Base-by-base conservation (phyloP, 805 yeast species). In the Metschnikowia lunata region DNA sequence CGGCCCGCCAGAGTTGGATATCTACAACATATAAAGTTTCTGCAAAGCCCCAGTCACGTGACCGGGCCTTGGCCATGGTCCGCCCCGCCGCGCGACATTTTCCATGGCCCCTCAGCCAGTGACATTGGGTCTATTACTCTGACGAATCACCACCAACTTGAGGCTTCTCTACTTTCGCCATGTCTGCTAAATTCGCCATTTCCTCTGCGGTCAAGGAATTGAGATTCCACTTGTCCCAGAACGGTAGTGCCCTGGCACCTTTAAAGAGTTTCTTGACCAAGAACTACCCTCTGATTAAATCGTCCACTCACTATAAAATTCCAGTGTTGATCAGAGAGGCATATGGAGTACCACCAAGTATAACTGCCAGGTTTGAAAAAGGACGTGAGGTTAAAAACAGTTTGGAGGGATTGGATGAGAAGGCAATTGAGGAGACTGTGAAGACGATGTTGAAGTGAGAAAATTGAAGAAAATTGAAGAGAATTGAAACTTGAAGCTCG, bases 311-410 rank as follows among this genome's bases (percentile, higher is more conserved):
- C 57, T 82, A 90, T 47, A 66, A 71, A 47, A 67, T 85, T 28
- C 95, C 95, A 10, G 81, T 88, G 43, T 72, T 88, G 60, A 75
- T 88, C 49, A 81, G 96, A 66, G 96, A 88, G 64, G 78, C 88
- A 29, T 70, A 69, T 49, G 88, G 87, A 39, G 79, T 83, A 43
- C 73, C 82, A 39, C 95, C 96, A 34, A 74, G 82, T 37, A 76
- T 86, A 42, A 84, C 79, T 47, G 86, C 90, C 31, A 79, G 96
- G 52, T 51, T 61, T 49, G 59, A 46, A 30, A 52, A 48, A 48
- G 52, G 58, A 23, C 44, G 54, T 46, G 57, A 53, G 60, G 51
- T 54, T 13, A 54, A 50, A 36, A 75, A 67, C 53, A 70, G 58
- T 45, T 71, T 78, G 51, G 76, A 73, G 27, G 76, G 76, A 7